Evolutionary conservation across 345 rosid species (phyloP).

Genomic region (Lepidium didymum): DNA sequence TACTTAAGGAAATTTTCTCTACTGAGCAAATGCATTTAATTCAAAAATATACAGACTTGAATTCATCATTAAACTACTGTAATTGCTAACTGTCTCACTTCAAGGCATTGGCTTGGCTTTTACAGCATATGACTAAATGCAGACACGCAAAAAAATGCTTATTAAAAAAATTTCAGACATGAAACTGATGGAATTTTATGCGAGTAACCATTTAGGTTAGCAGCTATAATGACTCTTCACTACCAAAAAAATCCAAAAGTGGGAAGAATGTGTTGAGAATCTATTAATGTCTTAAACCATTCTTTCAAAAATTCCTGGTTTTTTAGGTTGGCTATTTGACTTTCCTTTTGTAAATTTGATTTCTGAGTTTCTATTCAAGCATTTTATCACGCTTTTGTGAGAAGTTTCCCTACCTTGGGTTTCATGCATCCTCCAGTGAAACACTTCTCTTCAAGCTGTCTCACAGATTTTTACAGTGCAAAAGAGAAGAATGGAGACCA

Average conservation of each 20-base stretch:
- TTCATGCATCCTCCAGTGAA: background rate
- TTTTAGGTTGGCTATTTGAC: background rate
- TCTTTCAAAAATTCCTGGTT: background rate
- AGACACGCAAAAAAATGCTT: constrained; percentile 9
- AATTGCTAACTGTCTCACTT: constrained; percentile 6
- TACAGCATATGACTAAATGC: constrained; percentile 9
- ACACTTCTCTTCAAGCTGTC: background rate
- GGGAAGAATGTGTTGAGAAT: background rate
- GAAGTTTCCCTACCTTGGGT: background rate
- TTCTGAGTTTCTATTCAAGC: background rate
- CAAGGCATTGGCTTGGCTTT: background rate
- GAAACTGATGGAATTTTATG: constrained; percentile 57
- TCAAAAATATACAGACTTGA: background rate
- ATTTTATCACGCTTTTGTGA: background rate
- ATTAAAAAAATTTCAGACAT: constrained; percentile 54
- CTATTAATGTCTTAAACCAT: background rate
- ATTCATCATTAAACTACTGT: background rate
- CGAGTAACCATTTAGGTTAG: constrained; percentile 1
- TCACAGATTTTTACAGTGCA: constrained; percentile 2
- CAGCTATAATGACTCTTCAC: background rate
- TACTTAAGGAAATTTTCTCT: background rate
- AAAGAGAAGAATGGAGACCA: constrained; percentile 2
- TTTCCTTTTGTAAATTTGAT: constrained; percentile 2
- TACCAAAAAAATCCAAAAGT: background rate
- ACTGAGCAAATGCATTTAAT: background rate